Base-by-base conservation (phyloP, 176 grass and related monocot genomes). In the Luzula sylvatica region DNA sequence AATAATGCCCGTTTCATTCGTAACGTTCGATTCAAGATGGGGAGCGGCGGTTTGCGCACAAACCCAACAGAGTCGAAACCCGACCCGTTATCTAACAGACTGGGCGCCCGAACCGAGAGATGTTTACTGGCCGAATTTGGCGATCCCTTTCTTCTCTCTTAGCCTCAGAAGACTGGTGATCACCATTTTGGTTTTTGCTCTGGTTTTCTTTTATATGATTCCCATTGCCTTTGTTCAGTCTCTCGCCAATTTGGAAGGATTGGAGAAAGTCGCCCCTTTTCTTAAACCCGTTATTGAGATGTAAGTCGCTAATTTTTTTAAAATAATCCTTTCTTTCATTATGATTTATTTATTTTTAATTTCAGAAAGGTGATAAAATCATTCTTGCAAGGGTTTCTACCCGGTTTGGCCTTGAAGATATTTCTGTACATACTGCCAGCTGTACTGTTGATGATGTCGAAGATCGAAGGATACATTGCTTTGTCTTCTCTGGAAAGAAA, bases 21-120 rank as follows among this genome's bases (percentile, higher is more conserved):
- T 89, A 53, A 89, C 80, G 50, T 96, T 96, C 73, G 90, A 89
- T 65, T 96, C 92, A 0, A 82, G 92, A 82, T 96, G 92, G 85
- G 90, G 92, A 2, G 92, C 92, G 16, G 92, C 85, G 43, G 78
- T 96, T 35, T 96, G 92, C 65, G 92, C 92, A 48, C 85, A 96
- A 48, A 96, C 92, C 69, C 84, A 96, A 53, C 92, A 96, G 67
- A 86, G 80, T 27, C 88, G 81, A 71, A 96, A 96, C 30, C 92
- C 92, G 11, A 96, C 85, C 5, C 77, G 65, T 24, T 93, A 81
- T 80, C 39, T 93, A 23, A 93, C 80, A 50, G 65, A 81, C 50
- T 93, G 87, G 87, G 87, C 87, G 46, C 81, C 87, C 52, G 80
- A 93, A 74, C 87, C 87, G 18, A 80, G 76, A 25, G 87, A 93